phyloP scores from a whole-genome alignment of 78 protist genomes.

The Polysphondylium violaceum region DNA sequence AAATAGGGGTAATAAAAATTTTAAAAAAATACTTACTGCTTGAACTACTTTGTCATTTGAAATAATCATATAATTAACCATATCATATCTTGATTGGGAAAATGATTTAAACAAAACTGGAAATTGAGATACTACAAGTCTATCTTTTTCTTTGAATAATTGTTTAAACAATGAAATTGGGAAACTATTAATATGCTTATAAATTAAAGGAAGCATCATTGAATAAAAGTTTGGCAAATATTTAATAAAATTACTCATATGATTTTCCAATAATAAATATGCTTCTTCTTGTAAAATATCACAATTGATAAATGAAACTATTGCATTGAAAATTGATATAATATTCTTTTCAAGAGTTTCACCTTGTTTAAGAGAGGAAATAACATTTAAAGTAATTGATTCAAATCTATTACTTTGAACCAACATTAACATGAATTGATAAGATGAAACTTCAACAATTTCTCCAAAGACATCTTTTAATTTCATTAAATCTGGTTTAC shows the following conservation, averaged over 20 bases:
- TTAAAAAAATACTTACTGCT: not conserved
- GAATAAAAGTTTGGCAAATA: constrained; percentile 7
- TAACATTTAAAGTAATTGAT: constrained; percentile 6
- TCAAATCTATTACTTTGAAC: constrained; percentile 30
- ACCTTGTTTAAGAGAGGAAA: not conserved
- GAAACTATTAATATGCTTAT: constrained; percentile 15
- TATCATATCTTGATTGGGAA: constrained; percentile 15
- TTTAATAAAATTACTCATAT: constrained; percentile 2
- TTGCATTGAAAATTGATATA: constrained; percentile 17
- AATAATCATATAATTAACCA: constrained; percentile 14
- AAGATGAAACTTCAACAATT: constrained; percentile 20
- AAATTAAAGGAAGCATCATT: constrained; percentile 4
- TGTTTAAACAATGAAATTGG: constrained; percentile 22
- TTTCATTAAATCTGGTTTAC: constrained; percentile 8
- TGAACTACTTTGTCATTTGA: constrained; percentile 10
- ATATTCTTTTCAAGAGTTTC: constrained; percentile 25
- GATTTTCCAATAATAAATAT: constrained; percentile 9
- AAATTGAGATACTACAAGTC: constrained; percentile 14
- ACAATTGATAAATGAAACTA: constrained; percentile 14
- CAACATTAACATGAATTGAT: constrained; percentile 10
- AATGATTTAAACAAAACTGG: constrained; percentile 20
- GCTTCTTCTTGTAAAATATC: constrained; percentile 16
- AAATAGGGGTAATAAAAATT: not conserved
- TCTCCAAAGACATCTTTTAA: constrained; percentile 24
- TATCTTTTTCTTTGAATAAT: constrained; percentile 1